Percentiles rank a stretch among this genome's conserved stretches.
phyloP scores from a whole-genome alignment of 331 rosid species.

The Malus hybrid region DNA sequence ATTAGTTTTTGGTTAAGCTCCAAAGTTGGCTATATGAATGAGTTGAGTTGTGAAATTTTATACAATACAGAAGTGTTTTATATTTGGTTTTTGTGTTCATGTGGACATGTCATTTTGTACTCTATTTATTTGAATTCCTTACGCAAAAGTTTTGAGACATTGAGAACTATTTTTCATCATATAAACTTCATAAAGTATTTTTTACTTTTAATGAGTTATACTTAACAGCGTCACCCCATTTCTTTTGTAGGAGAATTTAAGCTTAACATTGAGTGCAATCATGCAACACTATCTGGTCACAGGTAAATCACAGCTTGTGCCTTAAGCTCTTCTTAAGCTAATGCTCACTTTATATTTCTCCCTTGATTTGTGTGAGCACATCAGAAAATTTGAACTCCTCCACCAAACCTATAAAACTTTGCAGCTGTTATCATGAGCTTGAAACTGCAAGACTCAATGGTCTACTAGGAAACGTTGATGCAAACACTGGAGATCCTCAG shows the following conservation, averaged over 20 bases:
- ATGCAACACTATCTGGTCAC: slow-evolving; percentile 94
- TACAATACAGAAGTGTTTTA: background rate
- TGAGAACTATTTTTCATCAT: background rate
- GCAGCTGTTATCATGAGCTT: slow-evolving; percentile 90
- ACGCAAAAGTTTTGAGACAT: background rate
- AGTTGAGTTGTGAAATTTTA: background rate
- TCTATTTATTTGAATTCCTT: background rate
- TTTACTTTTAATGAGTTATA: background rate
- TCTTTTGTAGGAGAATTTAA: slow-evolving; percentile 67
- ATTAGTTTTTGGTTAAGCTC: background rate
- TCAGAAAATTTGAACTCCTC: slow-evolving; percentile 4
- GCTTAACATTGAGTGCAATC: slow-evolving; percentile 94
- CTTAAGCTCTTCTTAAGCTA: background rate
- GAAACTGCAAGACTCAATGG: slow-evolving; percentile 95
- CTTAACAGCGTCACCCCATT: slow-evolving; percentile 1
- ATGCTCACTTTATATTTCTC: slow-evolving; percentile 3
- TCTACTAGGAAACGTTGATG: slow-evolving; percentile 79
- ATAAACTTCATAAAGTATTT: too few species aligned
- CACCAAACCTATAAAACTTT: background rate
- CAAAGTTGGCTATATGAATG: background rate
- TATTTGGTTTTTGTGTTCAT: background rate
- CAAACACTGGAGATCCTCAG: slow-evolving; percentile 96
- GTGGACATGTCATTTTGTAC: background rate
- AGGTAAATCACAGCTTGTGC: slow-evolving; percentile 40
- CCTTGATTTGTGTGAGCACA: background rate